These are phyloP conservation scores for Sphagnum fallax DNA, from an alignment of 228 moss, liverwort and hornwort species.

Conservation along the genomic window DNA sequence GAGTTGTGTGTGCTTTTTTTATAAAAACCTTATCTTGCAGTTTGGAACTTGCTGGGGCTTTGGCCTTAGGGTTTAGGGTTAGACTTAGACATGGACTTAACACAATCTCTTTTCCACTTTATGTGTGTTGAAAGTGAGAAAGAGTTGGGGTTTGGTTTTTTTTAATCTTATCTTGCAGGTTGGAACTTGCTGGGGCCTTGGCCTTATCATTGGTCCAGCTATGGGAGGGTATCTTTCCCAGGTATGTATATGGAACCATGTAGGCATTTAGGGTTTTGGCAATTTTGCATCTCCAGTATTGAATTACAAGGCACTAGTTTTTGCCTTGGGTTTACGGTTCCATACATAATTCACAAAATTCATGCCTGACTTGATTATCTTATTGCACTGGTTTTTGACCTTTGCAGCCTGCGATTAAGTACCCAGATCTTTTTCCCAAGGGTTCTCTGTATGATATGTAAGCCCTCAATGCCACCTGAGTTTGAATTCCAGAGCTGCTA, in stretches of 20 bases:
- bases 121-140: too few species aligned
- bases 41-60: conserved; percentile 64
- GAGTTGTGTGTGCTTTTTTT: background rate
- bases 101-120: too few species aligned
- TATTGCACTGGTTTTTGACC: too few species aligned
- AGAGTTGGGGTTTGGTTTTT: background rate
- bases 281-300: too few species aligned
- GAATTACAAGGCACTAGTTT: too few species aligned
- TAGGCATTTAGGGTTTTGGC: background rate
- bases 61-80: conserved; percentile 16
- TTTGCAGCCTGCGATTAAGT: conserved; percentile 25
- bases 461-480: background rate
- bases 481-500: background rate
- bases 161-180: conserved; percentile 8
- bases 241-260: background rate
- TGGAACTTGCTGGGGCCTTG: conserved; percentile 25
- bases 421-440: conserved; percentile 20
- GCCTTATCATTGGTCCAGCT: conserved; percentile 29
- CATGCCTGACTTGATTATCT: too few species aligned
- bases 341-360: too few species aligned
- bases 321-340: too few species aligned
- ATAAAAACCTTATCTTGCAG: conserved; percentile 12
- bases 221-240: conserved; percentile 31
- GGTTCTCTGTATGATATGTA: conserved; percentile 26
- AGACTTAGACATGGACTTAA: too few species aligned